A percentile compares a stretch with the other conserved stretches of the same genome.
Conservation (phyloP, 2,329 filamentous ascomycete species). For the Penicillium sp. region DNA sequence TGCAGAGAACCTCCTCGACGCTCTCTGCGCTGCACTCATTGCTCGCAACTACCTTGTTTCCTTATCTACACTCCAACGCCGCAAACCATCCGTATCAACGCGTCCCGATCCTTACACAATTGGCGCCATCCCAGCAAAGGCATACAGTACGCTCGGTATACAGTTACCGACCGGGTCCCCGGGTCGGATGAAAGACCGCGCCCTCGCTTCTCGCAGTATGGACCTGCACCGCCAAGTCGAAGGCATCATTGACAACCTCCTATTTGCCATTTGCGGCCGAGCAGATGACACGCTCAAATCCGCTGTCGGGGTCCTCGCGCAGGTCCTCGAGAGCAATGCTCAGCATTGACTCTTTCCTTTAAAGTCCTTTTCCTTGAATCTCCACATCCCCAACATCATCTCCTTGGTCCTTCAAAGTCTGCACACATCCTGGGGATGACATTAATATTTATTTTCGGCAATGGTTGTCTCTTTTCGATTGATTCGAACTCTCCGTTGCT, state of each 20-base stretch:
- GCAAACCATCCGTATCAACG: slow-evolving; percentile 16
- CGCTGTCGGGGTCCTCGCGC: slow-evolving; percentile 34
- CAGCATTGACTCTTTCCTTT: slow-evolving; percentile 8
- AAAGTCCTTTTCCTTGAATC: slow-evolving; percentile 2
- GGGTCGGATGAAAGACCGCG: slow-evolving; percentile 26
- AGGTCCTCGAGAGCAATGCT: slow-evolving; percentile 35
- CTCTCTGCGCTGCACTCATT: slow-evolving; percentile 35
- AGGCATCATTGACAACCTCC: slow-evolving; percentile 33
- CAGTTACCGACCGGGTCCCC: slow-evolving; percentile 26
- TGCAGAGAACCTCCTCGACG: slow-evolving; percentile 32
- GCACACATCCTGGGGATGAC: not conserved
- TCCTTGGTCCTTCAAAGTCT: slow-evolving; percentile 4
- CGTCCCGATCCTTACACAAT: slow-evolving; percentile 20
- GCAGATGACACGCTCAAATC: slow-evolving; percentile 35
- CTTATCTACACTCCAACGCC: slow-evolving; percentile 25
- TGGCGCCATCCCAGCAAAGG: slow-evolving; percentile 33
- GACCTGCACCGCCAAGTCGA: slow-evolving; percentile 33
- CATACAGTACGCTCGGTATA: slow-evolving; percentile 31
- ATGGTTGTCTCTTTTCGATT: slow-evolving; percentile 4
- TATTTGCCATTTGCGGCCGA: slow-evolving; percentile 35
- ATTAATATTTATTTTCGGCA: not conserved
- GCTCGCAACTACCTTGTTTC: slow-evolving; percentile 37
- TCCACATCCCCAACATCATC: not conserved
- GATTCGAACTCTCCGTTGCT: slow-evolving; percentile 3
- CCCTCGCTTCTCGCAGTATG: slow-evolving; percentile 27